Base-by-base conservation (phyloP, 2,329 filamentous ascomycete genomes). In the Diaporthe aspalathi region DNA sequence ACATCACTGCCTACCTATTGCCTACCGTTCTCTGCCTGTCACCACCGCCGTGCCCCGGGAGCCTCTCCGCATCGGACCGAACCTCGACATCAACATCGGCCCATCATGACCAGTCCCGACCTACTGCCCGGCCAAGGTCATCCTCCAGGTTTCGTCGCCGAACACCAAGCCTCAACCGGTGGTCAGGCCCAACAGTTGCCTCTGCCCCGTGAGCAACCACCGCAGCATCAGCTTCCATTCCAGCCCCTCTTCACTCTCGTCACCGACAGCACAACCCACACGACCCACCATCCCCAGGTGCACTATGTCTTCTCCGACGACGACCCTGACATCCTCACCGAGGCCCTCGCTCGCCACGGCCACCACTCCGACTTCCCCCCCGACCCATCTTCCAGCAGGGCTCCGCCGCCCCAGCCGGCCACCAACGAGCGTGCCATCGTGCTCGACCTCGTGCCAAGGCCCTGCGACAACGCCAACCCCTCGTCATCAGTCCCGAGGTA, bases 291-390 rank as follows among this genome's bases (percentile, higher is more conserved):
- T 79, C 96, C 95, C 1, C 90, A 89, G 67, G 90, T 97, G 1
- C 94, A 95, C 83, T 98, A 98, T 83, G 88, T 98, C 78, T 98
- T 99, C 84, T 89, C 90, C 76, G 95, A 98, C 81, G 96, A 98
- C 81, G 94, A 98, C 78, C 89, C 91, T 2, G 92, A 95, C 57
- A 84, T 93, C 54, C 85, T 97, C 47, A 92, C 92, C 1, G 87
- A 90, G 47, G 91, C 92, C 2, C 91, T 80, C 81, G 89, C 79
- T 68, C 83, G 83, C 70, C 82, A 84, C 66, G 79, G 83, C 52
- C 32, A 52, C 11, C 43, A 68, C 67, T 54, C 54, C 47, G 72
- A 68, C 63, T 52, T 52, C 43, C 72, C 65, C 67, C 52, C 68
- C 20, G 45, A 38, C 29, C n/a, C 43, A 38, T 50, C 29, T 35